These are phyloP conservation scores for Fusarium sp. DNA, from an alignment of 2,329 filamentous ascomycete species.

Conservation along the genomic window DNA sequence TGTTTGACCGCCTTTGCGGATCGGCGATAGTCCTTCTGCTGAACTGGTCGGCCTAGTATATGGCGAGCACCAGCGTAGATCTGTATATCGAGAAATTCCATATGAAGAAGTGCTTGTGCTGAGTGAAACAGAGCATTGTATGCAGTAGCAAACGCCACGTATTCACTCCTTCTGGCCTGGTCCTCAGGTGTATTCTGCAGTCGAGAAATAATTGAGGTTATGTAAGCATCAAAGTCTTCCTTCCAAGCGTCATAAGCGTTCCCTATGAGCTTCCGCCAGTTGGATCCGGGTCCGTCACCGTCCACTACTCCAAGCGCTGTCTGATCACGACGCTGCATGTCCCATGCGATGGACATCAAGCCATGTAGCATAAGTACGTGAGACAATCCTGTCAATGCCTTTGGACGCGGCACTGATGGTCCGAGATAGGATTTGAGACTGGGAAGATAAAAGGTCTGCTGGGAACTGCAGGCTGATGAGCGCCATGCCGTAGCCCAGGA, in stretches of 20 bases:
- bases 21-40: not conserved
- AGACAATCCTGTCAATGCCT: slow-evolving; percentile 52
- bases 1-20: not conserved
- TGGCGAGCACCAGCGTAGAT: not conserved
- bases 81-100: not conserved
- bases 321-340: slow-evolving; percentile 70
- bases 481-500: slow-evolving; percentile 55
- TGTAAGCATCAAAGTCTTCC: not conserved
- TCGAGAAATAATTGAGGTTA: not conserved
- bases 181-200: not conserved
- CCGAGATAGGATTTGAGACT: slow-evolving; percentile 2
- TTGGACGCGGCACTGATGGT: not conserved
- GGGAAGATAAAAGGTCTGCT: not conserved
- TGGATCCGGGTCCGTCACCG: not conserved
- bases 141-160: not conserved
- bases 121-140: slow-evolving; percentile 2
- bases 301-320: slow-evolving; percentile 57
- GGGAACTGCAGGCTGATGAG: not conserved
- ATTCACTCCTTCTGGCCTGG: not conserved
- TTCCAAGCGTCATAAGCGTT: not conserved
- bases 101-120: not conserved
- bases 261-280: not conserved
- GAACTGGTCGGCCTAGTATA: not conserved
- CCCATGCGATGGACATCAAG: slow-evolving; percentile 70
- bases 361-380: slow-evolving; percentile 67